Evolutionary conservation across 2,329 filamentous ascomycete species (phyloP).

Genomic region (Phoma sp.): DNA sequence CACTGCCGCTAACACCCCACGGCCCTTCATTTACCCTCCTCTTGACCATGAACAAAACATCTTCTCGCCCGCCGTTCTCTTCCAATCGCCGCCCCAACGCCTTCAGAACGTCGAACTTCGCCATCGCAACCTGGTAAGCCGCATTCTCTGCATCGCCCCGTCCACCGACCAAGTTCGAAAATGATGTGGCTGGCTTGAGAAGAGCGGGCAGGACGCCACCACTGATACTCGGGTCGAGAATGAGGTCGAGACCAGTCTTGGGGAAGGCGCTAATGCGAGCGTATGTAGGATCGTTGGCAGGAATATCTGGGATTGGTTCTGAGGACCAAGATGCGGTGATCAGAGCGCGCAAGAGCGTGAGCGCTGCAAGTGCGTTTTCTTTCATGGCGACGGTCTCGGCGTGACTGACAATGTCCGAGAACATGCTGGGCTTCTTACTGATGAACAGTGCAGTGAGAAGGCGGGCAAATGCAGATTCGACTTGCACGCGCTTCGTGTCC

Average conservation of each 20-base stretch:
- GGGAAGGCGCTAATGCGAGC: conserved; percentile 46
- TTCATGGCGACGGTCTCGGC: conserved; percentile 65
- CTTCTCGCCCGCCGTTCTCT: conserved; percentile 43
- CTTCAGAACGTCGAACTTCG: conserved; percentile 63
- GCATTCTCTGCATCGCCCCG: conserved; percentile 63
- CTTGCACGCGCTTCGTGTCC: conserved; percentile 44
- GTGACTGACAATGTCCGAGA: conserved; percentile 58
- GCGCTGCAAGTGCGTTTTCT: conserved; percentile 62
- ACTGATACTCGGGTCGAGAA: conserved; percentile 59
- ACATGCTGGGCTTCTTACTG: conserved; percentile 58
- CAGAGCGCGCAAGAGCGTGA: conserved; percentile 59
- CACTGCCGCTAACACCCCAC: conserved; percentile 50
- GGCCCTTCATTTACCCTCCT: conserved; percentile 52
- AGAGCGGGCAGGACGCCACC: conserved; percentile 62
- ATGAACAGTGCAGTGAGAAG: conserved; percentile 63
- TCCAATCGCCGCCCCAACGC: conserved; percentile 56
- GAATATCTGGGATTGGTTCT: conserved; percentile 49
- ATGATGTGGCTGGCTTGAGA: conserved; percentile 62
- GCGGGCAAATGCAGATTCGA: conserved; percentile 61
- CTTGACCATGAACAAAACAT: conserved; percentile 51
- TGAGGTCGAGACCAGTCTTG: conserved; percentile 56
- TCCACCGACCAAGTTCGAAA: conserved; percentile 65
- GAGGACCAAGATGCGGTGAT: conserved; percentile 62
- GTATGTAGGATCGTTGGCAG: conserved; percentile 59
- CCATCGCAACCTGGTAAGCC: conserved; percentile 63